phyloP scores from a whole-genome alignment of 2,329 filamentous ascomycete species.

The Penicillium sp. region DNA sequence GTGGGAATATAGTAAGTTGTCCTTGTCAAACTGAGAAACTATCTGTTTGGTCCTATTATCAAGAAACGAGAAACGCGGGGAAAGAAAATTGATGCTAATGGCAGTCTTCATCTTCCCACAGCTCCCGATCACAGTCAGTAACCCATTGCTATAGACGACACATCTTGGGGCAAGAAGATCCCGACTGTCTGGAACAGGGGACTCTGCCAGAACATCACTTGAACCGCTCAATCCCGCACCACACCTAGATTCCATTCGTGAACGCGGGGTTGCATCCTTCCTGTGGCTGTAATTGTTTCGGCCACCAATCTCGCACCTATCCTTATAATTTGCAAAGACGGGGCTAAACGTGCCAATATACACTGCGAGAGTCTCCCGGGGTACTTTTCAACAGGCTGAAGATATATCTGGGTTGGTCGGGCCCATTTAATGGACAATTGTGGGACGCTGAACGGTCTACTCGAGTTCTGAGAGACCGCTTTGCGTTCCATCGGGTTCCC shows the following conservation, averaged over 20 bases:
- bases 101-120: slow-evolving; percentile 6
- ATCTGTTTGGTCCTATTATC: background rate
- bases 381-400: background rate
- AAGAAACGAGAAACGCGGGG: too few species aligned
- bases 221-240: background rate
- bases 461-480: slow-evolving; percentile 50
- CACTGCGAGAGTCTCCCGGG: background rate
- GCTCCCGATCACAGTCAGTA: slow-evolving; percentile 10
- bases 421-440: slow-evolving; percentile 44
- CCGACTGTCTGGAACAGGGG: background rate
- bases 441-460: slow-evolving; percentile 53
- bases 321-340: background rate
- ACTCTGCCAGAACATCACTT: background rate
- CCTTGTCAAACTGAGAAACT: background rate
- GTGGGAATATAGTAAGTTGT: background rate
- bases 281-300: slow-evolving; percentile 3
- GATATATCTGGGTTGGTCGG: slow-evolving; percentile 20
- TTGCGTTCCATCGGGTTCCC: slow-evolving; percentile 54
- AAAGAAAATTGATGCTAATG: slow-evolving; percentile 15
- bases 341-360: background rate
- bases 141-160: slow-evolving; percentile 12
- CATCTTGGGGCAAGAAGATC: background rate
- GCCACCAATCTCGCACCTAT: background rate
- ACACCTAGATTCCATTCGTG: background rate
- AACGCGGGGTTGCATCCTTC: slow-evolving; percentile 16